Evolutionary conservation across 2,329 filamentous ascomycete genomes (phyloP), one percentile per base, ranked within the genome.

Genomic region (Aspergillus sergii): DNA sequence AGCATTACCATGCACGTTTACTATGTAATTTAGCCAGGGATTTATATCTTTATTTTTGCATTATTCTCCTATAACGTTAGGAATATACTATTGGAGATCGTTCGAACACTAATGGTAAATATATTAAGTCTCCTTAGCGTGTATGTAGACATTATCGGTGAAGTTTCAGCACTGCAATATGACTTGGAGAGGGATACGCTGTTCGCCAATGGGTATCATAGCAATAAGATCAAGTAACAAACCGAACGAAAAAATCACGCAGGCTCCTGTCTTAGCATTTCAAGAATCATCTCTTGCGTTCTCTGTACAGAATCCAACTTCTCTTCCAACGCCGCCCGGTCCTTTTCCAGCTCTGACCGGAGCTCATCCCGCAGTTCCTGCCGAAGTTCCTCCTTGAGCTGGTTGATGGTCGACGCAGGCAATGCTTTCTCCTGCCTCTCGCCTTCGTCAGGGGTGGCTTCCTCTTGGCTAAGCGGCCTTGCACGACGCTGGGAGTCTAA

Each of bases 241-340:
- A 61, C 55, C 45, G 30, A 46, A 57, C 39, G 43, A 32, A 12
- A 14, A 57, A 11, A 51, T 72, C 65, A 76, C 54, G 65, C 57
- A 61, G 73, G 72, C 50, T 75, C 74, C 66, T 78, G 76, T 64
- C 75, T 71, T 61, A 80, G 63, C 76, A 79, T 75, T 28, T 78
- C 75, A 50, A 80, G 63, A 59, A 80, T 80, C 73, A 79, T 73
- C 43, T 79, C 73, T 61, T 80, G 78, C 5, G 76, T 78, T 62
- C 73, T 68, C 65, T 80, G 77, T 54, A 80, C 69, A 21, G 75
- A 67, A 59, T 78, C 76, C 30, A 80, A 51, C 62, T 73, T 76
- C 60, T 78, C 73, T 56, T 79, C 73, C 7, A 79, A 64, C 2
- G 68, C 66, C 16, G 71, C 71, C 0, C 75, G 74, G 39, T 76